Evolutionary conservation across 2,329 filamentous ascomycete species (phyloP).

Genomic region (Colletotrichum cuscutae): DNA sequence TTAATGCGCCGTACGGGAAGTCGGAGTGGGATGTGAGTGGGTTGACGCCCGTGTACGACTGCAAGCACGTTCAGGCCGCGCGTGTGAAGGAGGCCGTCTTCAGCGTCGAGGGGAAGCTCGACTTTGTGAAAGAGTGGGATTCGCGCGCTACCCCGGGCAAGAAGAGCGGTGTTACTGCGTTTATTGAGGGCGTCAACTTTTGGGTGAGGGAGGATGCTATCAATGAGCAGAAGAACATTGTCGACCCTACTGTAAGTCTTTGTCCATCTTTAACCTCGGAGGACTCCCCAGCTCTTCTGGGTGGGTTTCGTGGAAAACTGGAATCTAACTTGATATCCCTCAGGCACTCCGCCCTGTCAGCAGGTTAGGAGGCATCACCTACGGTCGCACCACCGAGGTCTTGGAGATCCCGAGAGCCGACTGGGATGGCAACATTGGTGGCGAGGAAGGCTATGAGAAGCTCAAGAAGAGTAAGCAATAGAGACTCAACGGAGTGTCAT

Average conservation of each 20-base stretch:
- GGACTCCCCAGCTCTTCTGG: too few relatives aligned
- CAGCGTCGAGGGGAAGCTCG: slow-evolving; percentile 81
- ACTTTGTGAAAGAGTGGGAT: slow-evolving; percentile 82
- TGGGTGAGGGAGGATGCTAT: slow-evolving; percentile 92
- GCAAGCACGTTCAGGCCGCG: slow-evolving; percentile 73
- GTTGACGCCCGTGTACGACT: slow-evolving; percentile 74
- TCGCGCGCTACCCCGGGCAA: slow-evolving; percentile 75
- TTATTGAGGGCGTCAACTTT: slow-evolving; percentile 87
- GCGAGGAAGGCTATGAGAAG: slow-evolving; percentile 66
- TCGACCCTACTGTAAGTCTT: slow-evolving; percentile 74
- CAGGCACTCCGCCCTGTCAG: slow-evolving; percentile 79
- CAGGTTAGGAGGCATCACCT: slow-evolving; percentile 87
- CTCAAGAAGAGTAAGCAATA: slow-evolving; percentile 59
- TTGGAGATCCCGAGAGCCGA: slow-evolving; percentile 76
- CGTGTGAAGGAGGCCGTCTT: slow-evolving; percentile 87
- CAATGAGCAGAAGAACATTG: slow-evolving; percentile 77
- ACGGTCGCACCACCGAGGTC: slow-evolving; percentile 75
- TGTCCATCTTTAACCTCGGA: neutral
- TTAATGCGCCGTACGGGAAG: slow-evolving; percentile 81
- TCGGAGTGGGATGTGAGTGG: slow-evolving; percentile 74
- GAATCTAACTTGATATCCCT: neutral
- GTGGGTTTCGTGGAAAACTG: neutral
- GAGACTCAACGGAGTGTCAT: neutral
- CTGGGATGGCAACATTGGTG: slow-evolving; percentile 62
- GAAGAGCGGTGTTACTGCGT: slow-evolving; percentile 78